phyloP scores from a whole-genome alignment of 2,329 filamentous ascomycete species.

The Fusarium coffeatum region DNA sequence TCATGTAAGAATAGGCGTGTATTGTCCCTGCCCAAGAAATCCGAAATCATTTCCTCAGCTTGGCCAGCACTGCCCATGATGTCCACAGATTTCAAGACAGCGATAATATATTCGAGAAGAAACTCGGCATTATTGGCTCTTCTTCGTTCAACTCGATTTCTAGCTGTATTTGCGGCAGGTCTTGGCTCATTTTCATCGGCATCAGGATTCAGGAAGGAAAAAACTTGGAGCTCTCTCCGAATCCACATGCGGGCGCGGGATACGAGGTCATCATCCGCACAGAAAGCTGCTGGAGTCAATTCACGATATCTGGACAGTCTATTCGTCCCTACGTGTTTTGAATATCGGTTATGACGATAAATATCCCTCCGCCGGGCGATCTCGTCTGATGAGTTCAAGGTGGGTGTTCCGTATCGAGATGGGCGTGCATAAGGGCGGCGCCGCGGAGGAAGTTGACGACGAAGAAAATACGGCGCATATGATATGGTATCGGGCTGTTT shows the following conservation, averaged over 20 bases:
- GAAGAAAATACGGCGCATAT: slow-evolving; percentile 10
- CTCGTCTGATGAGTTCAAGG: slow-evolving; percentile 22
- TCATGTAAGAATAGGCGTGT: slow-evolving; percentile 86
- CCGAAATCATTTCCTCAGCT: slow-evolving; percentile 81
- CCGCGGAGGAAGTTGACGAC: slow-evolving; percentile 4
- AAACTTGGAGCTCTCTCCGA: slow-evolving; percentile 84
- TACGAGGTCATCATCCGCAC: slow-evolving; percentile 72
- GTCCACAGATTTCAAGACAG: slow-evolving; percentile 85
- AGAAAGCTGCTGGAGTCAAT: slow-evolving; percentile 75
- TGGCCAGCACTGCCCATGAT: slow-evolving; percentile 81
- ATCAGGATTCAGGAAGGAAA: slow-evolving; percentile 71
- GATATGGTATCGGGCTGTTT: background rate
- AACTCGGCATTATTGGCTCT: slow-evolving; percentile 81
- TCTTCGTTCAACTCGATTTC: slow-evolving; percentile 38
- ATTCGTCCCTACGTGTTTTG: slow-evolving; percentile 85
- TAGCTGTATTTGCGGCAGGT: slow-evolving; percentile 3
- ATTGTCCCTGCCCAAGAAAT: slow-evolving; percentile 81
- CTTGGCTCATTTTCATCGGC: slow-evolving; percentile 32
- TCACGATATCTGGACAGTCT: slow-evolving; percentile 80
- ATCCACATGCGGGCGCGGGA: slow-evolving; percentile 85
- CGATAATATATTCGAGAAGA: slow-evolving; percentile 85
- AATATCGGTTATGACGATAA: slow-evolving; percentile 79
- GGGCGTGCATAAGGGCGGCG: slow-evolving; percentile 20
- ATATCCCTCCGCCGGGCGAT: slow-evolving; percentile 72
- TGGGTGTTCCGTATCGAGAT: slow-evolving; percentile 11